Conservation (phyloP, 2,329 filamentous ascomycete genomes). For the Colletotrichum gigasporum region DNA sequence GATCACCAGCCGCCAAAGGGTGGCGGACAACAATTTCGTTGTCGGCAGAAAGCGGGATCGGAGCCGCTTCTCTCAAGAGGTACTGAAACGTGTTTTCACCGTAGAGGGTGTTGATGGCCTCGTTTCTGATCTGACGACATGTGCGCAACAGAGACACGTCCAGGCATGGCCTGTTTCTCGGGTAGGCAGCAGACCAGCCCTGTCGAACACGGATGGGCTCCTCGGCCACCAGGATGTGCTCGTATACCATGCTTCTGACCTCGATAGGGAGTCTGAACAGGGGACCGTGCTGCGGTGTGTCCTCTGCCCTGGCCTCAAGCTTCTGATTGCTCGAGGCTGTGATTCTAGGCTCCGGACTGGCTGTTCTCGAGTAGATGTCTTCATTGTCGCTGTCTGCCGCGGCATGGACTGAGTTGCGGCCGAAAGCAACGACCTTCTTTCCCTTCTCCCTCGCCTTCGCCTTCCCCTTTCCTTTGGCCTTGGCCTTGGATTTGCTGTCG, state of each 20-base stretch:
- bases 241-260: constrained; percentile 43
- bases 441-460: not conserved
- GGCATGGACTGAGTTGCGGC: not conserved
- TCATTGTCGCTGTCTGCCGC: not conserved
- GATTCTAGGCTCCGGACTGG: not conserved
- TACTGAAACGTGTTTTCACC: constrained; percentile 59
- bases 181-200: constrained; percentile 45
- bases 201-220: constrained; percentile 44
- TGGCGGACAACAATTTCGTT: constrained; percentile 24
- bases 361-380: not conserved
- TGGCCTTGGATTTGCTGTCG: not conserved
- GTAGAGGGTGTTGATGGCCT: constrained; percentile 55
- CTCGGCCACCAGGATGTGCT: constrained; percentile 41
- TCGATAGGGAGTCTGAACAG: constrained; percentile 40
- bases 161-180: constrained; percentile 27
- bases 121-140: constrained; percentile 44
- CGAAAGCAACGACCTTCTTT: not conserved
- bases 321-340: not conserved
- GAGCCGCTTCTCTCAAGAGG: constrained; percentile 49
- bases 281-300: no score
- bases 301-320: not conserved
- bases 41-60: constrained; percentile 30
- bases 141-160: constrained; percentile 47
- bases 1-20: not conserved
- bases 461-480: not conserved